phyloP scores from a whole-genome alignment of 1,284 basidiomycete species.

The Leccinum glutinopallens region DNA sequence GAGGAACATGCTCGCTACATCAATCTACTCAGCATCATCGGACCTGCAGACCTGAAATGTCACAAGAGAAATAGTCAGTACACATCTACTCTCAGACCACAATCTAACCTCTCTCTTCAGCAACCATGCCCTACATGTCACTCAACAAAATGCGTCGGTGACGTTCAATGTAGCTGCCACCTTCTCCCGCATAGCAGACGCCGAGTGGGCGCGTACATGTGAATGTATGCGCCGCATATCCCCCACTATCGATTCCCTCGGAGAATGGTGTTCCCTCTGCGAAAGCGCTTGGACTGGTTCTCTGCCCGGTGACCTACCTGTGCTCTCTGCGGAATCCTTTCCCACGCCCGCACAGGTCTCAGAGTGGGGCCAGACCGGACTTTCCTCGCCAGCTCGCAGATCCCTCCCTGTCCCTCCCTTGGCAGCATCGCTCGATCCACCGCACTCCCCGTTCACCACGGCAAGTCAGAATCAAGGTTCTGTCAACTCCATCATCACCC shows the following conservation, averaged over 20 bases:
- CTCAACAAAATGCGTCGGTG: slow-evolving; percentile 59
- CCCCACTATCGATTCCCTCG: slow-evolving; percentile 42
- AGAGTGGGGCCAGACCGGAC: slow-evolving; percentile 44
- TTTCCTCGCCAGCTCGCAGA: slow-evolving; percentile 24
- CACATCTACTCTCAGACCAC: background rate
- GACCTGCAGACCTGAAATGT: slow-evolving; percentile 60
- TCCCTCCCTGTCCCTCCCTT: slow-evolving; percentile 11
- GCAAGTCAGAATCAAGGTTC: slow-evolving; percentile 32
- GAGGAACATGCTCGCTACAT: slow-evolving; percentile 80
- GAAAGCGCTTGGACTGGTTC: slow-evolving; percentile 71
- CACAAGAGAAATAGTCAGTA: slow-evolving; percentile 74
- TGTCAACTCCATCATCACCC: slow-evolving; percentile 59
- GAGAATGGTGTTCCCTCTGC: slow-evolving; percentile 42
- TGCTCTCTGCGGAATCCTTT: slow-evolving; percentile 7
- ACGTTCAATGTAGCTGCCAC: slow-evolving; percentile 64
- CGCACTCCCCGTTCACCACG: too few relatives aligned
- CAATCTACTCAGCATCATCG: slow-evolving; percentile 67
- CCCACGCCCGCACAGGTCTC: slow-evolving; percentile 21
- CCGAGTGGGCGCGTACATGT: slow-evolving; percentile 73
- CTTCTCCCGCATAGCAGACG: slow-evolving; percentile 69
- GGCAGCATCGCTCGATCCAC: too few relatives aligned
- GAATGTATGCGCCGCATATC: slow-evolving; percentile 68
- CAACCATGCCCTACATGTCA: slow-evolving; percentile 64
- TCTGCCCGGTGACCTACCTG: slow-evolving; percentile 48
- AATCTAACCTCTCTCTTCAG: slow-evolving; percentile 39